A percentile compares a stretch with the other conserved stretches of the same genome.
These are phyloP conservation scores for Penicillium chermesinum DNA, from an alignment of 495 filamentous ascomycete genomes.

Conservation along the genomic window DNA sequence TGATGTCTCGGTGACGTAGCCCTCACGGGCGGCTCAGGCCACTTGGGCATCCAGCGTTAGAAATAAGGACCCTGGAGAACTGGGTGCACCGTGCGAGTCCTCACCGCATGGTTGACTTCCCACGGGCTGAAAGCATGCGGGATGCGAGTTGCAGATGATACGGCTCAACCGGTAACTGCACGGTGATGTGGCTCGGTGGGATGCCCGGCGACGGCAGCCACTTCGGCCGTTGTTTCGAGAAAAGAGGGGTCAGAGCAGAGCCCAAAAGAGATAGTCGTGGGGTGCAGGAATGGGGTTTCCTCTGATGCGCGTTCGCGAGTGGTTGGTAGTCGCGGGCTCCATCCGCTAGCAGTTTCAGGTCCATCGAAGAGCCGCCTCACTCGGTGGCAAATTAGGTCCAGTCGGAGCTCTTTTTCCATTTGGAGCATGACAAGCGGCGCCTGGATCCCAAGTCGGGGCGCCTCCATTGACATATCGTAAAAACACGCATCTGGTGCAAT, in stretches of 20 bases:
- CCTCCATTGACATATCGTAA: not conserved
- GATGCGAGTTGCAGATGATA: slow-evolving; percentile 2
- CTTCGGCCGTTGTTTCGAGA: slow-evolving; percentile 19
- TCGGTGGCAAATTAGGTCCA: slow-evolving; percentile 14
- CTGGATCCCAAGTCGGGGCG: slow-evolving; percentile 1
- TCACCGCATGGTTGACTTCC: slow-evolving; percentile 10
- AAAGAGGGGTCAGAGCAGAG: slow-evolving; percentile 1
- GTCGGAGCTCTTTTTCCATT: not conserved
- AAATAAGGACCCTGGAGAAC: not conserved
- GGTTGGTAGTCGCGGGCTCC: slow-evolving; percentile 10
- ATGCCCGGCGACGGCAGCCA: not conserved
- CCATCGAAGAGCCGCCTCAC: slow-evolving; percentile 17
- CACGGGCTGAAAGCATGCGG: not conserved
- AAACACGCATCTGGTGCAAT: not conserved
- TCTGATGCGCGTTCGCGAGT: slow-evolving; percentile 10
- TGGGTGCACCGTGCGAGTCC: not conserved
- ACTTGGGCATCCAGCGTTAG: not conserved
- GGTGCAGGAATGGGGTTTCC: slow-evolving; percentile 12
- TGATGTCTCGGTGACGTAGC: slow-evolving; percentile 14
- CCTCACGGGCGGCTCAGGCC: slow-evolving; percentile 19
- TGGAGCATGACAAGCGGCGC: not conserved
- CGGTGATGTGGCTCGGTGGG: slow-evolving; percentile 1
- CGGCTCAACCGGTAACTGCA: slow-evolving; percentile 1
- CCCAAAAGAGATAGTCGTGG: slow-evolving; percentile 20
- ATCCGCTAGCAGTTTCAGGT: slow-evolving; percentile 19